These are phyloP conservation scores for Fistulifera pelliculosa DNA, from an alignment of 108 stramenopile species.

Conservation along the genomic window DNA sequence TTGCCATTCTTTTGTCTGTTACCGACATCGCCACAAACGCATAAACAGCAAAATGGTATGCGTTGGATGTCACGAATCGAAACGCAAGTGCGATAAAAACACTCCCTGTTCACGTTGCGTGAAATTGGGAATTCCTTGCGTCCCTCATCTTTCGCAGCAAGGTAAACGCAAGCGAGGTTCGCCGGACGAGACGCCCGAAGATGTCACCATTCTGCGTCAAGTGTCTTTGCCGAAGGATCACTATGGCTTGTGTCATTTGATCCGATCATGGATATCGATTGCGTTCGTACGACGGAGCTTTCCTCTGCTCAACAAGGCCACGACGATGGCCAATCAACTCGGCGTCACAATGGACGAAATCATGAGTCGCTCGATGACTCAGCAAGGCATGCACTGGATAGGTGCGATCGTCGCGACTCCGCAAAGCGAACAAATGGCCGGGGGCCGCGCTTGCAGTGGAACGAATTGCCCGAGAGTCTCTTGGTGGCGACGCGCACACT, in stretches of 20 bases:
- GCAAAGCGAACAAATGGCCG: slow-evolving; percentile 7
- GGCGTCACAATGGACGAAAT: slow-evolving; percentile 34
- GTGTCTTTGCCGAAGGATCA: slow-evolving; percentile 12
- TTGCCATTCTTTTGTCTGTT: too few relatives aligned
- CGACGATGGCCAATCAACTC: slow-evolving; percentile 17
- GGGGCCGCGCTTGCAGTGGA: slow-evolving; percentile 7
- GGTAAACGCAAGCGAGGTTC: slow-evolving; percentile 3
- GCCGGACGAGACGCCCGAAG: slow-evolving; percentile 1
- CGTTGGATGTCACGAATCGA: background rate
- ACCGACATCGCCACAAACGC: too few relatives aligned
- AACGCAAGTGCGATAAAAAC: slow-evolving; percentile 24
- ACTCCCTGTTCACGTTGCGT: slow-evolving; percentile 29
- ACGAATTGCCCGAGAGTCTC: slow-evolving; percentile 13
- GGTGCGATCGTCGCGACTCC: slow-evolving; percentile 15
- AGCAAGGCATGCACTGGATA: slow-evolving; percentile 15
- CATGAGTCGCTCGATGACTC: slow-evolving; percentile 5
- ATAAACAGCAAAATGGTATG: background rate
- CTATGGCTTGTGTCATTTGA: slow-evolving; percentile 26
- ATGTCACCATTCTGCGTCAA: background rate
- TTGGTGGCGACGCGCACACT: slow-evolving; percentile 14
- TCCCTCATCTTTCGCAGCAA: slow-evolving; percentile 15
- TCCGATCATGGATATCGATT: slow-evolving; percentile 28
- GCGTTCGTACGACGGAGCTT: slow-evolving; percentile 27
- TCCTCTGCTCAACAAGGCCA: slow-evolving; percentile 16
- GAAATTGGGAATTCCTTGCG: slow-evolving; percentile 24